A percentile compares a stretch with the other conserved stretches of the same genome.
phyloP scores from a whole-genome alignment of 2,329 filamentous ascomycete species.

The Paramyrothecium roridum region DNA sequence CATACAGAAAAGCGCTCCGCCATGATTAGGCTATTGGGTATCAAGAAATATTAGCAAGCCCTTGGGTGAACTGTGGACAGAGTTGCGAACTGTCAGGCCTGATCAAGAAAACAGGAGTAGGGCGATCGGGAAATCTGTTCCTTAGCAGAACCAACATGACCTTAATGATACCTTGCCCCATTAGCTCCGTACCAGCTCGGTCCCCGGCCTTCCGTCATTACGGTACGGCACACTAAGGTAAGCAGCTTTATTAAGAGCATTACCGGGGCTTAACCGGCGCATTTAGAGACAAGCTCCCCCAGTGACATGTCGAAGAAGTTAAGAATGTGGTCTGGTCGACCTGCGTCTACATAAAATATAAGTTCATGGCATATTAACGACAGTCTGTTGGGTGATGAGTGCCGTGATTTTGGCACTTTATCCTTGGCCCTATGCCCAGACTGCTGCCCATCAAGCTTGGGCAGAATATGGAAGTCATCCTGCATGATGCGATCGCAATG shows the following conservation, averaged over 20 bases:
- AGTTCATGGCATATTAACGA: neutral
- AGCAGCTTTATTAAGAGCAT: neutral
- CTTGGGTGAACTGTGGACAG: neutral
- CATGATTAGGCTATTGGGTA: neutral
- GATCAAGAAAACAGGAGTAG: neutral
- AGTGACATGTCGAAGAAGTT: too few species aligned
- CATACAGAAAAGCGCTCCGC: neutral
- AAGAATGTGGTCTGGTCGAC: too few species aligned
- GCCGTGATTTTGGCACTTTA: neutral
- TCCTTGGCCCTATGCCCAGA: neutral
- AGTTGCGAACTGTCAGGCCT: neutral
- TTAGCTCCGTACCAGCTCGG: conserved; percentile 1
- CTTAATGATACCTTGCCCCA: neutral
- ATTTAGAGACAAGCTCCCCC: neutral
- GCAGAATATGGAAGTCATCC: neutral
- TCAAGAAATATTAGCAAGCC: neutral
- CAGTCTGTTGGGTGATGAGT: neutral
- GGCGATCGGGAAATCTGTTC: conserved; percentile 1
- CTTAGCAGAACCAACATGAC: neutral
- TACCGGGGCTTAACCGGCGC: neutral
- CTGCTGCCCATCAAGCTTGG: too few species aligned
- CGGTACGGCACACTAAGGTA: neutral
- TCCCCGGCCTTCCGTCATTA: neutral
- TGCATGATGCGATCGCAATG: neutral
- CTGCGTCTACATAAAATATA: too few species aligned